phyloP scores from a whole-genome alignment of 192 early-diverging fungal genomes.

The Ramicandelaber brevisporus region DNA sequence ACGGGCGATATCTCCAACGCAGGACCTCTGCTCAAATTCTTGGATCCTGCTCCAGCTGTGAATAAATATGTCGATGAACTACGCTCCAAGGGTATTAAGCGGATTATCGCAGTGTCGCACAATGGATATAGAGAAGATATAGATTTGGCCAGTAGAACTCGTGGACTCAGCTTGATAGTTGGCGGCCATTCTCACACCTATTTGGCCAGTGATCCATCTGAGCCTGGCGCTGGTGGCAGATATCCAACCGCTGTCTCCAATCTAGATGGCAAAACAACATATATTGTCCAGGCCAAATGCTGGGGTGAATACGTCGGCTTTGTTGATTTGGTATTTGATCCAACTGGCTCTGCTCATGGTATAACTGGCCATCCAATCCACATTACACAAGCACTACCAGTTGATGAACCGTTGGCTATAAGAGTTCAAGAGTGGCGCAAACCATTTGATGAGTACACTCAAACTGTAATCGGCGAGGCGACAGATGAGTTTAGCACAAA shows the following conservation, averaged over 20 bases:
- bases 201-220: conserved; percentile 20
- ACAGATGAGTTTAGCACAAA: conserved; percentile 12
- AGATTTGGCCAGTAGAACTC: conserved; percentile 23
- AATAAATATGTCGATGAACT: conserved; percentile 36
- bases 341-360: conserved; percentile 19
- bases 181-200: conserved; percentile 59
- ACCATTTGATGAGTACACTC: conserved; percentile 17
- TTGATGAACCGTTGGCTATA: conserved; percentile 13
- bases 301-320: conserved; percentile 35
- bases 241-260: conserved; percentile 44
- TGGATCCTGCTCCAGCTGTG: conserved; percentile 26
- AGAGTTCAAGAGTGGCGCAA: conserved; percentile 16
- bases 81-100: conserved; percentile 26
- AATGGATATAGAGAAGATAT: conserved; percentile 49
- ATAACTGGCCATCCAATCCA: conserved; percentile 30
- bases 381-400: conserved; percentile 20
- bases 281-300: conserved; percentile 38
- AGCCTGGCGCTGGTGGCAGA: conserved; percentile 22
- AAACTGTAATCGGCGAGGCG: conserved; percentile 16
- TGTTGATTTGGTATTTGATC: conserved; percentile 29
- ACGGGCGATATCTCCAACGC: conserved; percentile 25
- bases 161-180: conserved; percentile 31
- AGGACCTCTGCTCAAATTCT: conserved; percentile 19
- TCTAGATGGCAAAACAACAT: conserved; percentile 31
- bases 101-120: conserved; percentile 40